phyloP scores from a whole-genome alignment of 257 asterid species.

The Nicotiana paniculata region DNA sequence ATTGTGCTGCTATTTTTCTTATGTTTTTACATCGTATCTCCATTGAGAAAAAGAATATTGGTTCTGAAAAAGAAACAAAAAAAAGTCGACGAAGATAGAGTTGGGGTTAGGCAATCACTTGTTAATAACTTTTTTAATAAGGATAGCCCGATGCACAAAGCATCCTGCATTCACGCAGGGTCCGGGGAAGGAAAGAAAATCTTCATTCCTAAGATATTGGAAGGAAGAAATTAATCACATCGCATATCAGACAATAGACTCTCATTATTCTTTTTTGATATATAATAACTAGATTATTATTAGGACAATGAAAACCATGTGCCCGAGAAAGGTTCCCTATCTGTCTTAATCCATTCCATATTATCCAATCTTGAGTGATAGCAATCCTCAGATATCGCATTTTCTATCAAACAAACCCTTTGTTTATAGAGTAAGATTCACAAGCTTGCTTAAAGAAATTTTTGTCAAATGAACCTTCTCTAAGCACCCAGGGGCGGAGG shows the following conservation, averaged over 20 bases:
- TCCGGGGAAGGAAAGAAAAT: background rate
- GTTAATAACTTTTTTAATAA: background rate
- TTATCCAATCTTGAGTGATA: background rate
- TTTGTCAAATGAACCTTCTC: background rate
- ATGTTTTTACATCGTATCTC: background rate
- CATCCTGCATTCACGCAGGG: too few species aligned
- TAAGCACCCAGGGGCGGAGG: background rate
- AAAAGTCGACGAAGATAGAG: background rate
- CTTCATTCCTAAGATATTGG: slow-evolving; percentile 3
- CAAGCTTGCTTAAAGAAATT: background rate
- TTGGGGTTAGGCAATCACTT: background rate
- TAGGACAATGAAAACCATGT: background rate
- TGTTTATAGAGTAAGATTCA: background rate
- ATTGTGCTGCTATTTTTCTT: background rate
- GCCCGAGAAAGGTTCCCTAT: background rate
- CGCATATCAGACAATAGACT: background rate
- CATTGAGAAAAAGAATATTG: background rate
- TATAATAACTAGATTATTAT: background rate
- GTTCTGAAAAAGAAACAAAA: background rate
- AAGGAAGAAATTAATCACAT: background rate
- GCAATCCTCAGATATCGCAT: background rate
- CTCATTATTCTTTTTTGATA: background rate
- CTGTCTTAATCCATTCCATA: background rate
- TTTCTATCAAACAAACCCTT: background rate
- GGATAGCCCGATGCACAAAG: too few species aligned